Conservation (phyloP, 2,329 filamentous ascomycete species). For the Apiospora arundinis region DNA sequence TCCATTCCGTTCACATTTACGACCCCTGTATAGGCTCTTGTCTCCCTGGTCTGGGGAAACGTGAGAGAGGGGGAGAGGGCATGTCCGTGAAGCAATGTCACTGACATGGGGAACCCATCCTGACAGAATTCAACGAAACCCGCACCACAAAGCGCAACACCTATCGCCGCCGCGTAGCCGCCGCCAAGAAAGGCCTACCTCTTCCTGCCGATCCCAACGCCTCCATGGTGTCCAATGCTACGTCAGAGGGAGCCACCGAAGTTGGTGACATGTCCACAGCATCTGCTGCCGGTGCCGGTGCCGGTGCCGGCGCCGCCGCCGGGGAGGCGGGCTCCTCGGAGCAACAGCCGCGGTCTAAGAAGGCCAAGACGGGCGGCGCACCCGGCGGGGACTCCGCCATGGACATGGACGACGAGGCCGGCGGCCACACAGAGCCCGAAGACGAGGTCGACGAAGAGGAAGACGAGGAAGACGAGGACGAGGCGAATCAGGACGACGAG, state of each 20-base stretch:
- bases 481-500: conserved; percentile 60
- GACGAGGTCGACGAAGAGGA: conserved; percentile 52
- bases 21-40: not conserved
- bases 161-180: conserved; percentile 73
- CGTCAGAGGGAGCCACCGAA: conserved; percentile 28
- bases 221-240: conserved; percentile 37
- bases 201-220: conserved; percentile 42
- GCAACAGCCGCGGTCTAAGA: conserved; percentile 45
- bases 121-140: conserved; percentile 72
- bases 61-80: not conserved
- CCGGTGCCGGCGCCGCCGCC: conserved; percentile 29
- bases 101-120: not conserved
- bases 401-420: conserved; percentile 47
- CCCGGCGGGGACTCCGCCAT: conserved; percentile 50
- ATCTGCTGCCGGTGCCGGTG: conserved; percentile 24
- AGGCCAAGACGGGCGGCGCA: conserved; percentile 44
- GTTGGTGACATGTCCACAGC: conserved; percentile 30
- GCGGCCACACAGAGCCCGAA: conserved; percentile 45
- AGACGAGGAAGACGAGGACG: conserved; percentile 58
- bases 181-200: conserved; percentile 58
- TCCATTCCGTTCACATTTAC: not conserved
- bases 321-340: conserved; percentile 34
- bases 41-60: not conserved
- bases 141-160: conserved; percentile 77
- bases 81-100: conserved; percentile 19